phyloP scores from a whole-genome alignment of 768 basidiomycete genomes.

The Boletus subcaerulescens region DNA sequence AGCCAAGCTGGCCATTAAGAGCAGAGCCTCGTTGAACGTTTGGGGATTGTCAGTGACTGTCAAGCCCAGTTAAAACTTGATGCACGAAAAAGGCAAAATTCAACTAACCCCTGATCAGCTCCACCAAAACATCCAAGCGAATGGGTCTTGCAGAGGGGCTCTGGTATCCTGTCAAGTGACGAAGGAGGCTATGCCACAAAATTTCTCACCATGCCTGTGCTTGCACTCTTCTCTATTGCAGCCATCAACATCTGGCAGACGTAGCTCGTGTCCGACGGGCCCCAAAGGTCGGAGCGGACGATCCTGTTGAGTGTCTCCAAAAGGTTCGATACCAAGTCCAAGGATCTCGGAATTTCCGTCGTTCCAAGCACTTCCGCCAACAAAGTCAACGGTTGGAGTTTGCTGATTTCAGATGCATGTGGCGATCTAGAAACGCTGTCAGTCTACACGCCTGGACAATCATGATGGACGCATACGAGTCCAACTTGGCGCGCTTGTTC shows the following conservation, averaged over 20 bases:
- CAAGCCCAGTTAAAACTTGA: not conserved
- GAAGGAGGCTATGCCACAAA: not conserved
- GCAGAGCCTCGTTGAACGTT: conserved; percentile 88
- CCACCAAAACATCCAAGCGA: conserved; percentile 82
- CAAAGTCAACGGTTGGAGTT: conserved; percentile 49
- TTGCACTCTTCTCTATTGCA: conserved; percentile 66
- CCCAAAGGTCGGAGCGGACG: conserved; percentile 50
- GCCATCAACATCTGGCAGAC: conserved; percentile 83
- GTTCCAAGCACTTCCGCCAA: conserved; percentile 70
- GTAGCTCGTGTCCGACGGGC: conserved; percentile 69
- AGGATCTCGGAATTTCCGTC: conserved; percentile 61
- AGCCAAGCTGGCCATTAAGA: conserved; percentile 83
- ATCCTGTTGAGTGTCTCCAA: conserved; percentile 72
- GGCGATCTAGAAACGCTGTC: conserved; percentile 5
- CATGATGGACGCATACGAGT: conserved; percentile 48
- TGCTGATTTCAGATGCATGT: conserved; percentile 34
- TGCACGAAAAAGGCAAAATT: not conserved
- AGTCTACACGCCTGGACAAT: not conserved
- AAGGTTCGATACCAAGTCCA: conserved; percentile 67
- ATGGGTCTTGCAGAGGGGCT: conserved; percentile 56
- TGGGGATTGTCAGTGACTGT: conserved; percentile 88
- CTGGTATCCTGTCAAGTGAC: conserved; percentile 32
- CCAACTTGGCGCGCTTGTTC: conserved; percentile 62
- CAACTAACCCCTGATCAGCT: conserved; percentile 70
- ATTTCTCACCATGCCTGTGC: conserved; percentile 49